Evolutionary conservation across 371 early-diverging fungal genomes (phyloP), one percentile per base, ranked within the genome.

Genomic region (Circinella minor): DNA sequence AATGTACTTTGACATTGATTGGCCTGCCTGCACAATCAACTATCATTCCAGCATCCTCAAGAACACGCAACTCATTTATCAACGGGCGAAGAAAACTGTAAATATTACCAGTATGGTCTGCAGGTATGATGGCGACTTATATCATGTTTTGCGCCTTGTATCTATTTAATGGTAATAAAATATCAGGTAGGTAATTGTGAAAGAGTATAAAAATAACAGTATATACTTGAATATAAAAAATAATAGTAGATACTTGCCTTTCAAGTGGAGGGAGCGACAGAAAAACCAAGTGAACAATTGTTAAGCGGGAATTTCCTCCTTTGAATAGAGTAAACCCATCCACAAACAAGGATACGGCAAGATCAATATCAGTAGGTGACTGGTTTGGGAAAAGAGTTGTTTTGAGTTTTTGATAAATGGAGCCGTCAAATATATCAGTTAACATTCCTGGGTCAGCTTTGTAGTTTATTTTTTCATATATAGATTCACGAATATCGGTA

Each of bases 251-350:
- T 49, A 49, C 49, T 47, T 48, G 59, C 68, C 61, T 59, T 48
- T 67, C 61, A 3, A 34, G 38, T 27, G 34, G 18, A 5, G 68
- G 68, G 4, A 67, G 48, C 13, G 37, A 59, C 60, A 67, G 15
- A 6, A 67, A 18, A 5, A 61, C 46, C 11, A 67, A 9, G 14
- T 67, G 57, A 4, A 67, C 60, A 18, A 67, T 61, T 14, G 60
- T 67, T 59, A 67, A 20, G 4, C 34, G 11, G 7, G 6, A 7
- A 14, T 60, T 15, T 18, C 68, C 39, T 1, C 61, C 18, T 46
- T 61, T 27, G 17, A 67, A 48, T n/a, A 61, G 61, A 6, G 38
- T 6, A 61, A 67, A 60, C 4, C 68, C 54, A 67, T 67, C 68
- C 7, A 67, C 51, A 38, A 61, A 67, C 46, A 67, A n/a, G 3